Evolutionary conservation across 164 flowering plant genomes (phyloP).

Genomic region (Vitis amurensis): DNA sequence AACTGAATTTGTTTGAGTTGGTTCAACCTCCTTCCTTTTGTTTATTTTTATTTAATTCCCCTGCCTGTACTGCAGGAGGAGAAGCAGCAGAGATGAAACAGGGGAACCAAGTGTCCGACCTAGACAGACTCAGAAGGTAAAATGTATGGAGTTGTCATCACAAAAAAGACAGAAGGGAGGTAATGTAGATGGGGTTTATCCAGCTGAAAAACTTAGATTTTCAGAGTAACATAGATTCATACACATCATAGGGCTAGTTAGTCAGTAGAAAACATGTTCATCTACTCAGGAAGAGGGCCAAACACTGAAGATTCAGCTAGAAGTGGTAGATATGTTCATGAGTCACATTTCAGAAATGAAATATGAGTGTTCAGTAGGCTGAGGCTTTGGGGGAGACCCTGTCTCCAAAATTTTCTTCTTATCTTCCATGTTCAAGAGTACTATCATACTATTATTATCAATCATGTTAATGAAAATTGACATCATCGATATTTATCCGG

Average conservation of each 20-base stretch:
- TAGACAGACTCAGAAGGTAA: constrained; percentile 13
- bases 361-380: too few relatives aligned
- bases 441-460: too few relatives aligned
- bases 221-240: constrained; percentile 43
- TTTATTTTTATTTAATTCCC: background rate
- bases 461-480: too few relatives aligned
- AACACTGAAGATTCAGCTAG: too few relatives aligned
- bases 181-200: constrained; percentile 22
- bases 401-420: too few relatives aligned
- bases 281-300: background rate
- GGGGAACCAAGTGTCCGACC: constrained; percentile 8
- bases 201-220: constrained; percentile 28
- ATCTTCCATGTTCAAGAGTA: too few relatives aligned
- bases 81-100: constrained; percentile 10
- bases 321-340: too few relatives aligned
- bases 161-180: constrained; percentile 10
- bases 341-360: too few relatives aligned
- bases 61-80: constrained; percentile 15
- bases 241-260: too few relatives aligned
- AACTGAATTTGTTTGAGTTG: background rate
- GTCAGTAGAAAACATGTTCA: background rate
- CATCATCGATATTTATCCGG: too few relatives aligned
- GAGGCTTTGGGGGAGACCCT: too few relatives aligned
- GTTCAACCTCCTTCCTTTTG: background rate
- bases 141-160: background rate